These are phyloP conservation scores for Aureobasidium zeae DNA, from an alignment of 2,329 filamentous ascomycete species.

Conservation along the genomic window DNA sequence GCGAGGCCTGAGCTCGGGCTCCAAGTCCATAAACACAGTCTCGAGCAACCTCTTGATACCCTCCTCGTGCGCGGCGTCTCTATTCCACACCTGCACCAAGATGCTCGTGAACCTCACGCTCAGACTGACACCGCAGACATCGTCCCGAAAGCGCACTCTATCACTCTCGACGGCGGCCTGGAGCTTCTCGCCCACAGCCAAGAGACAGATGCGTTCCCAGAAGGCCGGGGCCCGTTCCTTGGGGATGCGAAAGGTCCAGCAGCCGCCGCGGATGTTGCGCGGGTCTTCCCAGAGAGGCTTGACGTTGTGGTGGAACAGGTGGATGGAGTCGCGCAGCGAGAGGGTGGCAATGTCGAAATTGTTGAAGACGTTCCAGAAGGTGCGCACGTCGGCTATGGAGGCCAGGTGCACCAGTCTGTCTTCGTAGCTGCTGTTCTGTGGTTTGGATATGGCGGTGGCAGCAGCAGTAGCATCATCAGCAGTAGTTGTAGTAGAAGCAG, in stretches of 20 bases:
- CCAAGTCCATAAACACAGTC: conserved; percentile 64
- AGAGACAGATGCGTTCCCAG: conserved; percentile 72
- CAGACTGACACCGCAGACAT: conserved; percentile 76
- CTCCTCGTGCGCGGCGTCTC: conserved; percentile 68
- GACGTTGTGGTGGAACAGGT: conserved; percentile 74
- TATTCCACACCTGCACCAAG: conserved; percentile 88
- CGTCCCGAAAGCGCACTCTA: conserved; percentile 57
- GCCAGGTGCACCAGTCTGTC: conserved; percentile 39
- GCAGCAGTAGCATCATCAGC: not conserved
- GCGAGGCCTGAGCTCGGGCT: conserved; percentile 63
- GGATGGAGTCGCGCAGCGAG: conserved; percentile 56
- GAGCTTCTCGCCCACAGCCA: conserved; percentile 74
- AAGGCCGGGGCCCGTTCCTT: conserved; percentile 63
- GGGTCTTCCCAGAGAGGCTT: conserved; percentile 80
- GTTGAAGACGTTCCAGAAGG: conserved; percentile 47
- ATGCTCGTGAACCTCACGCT: conserved; percentile 83
- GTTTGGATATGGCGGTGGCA: conserved; percentile 21
- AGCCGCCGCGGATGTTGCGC: conserved; percentile 74
- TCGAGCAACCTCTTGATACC: conserved; percentile 67
- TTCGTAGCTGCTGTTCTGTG: conserved; percentile 29
- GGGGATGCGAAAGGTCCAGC: conserved; percentile 85
- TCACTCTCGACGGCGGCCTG: conserved; percentile 58
- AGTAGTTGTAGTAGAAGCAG: not conserved
- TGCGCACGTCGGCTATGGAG: conserved; percentile 38
- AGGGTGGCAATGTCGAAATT: conserved; percentile 70